These are phyloP conservation scores for Calonectria multiphialidica DNA, from an alignment of 2,329 filamentous ascomycete species.

Conservation along the genomic window DNA sequence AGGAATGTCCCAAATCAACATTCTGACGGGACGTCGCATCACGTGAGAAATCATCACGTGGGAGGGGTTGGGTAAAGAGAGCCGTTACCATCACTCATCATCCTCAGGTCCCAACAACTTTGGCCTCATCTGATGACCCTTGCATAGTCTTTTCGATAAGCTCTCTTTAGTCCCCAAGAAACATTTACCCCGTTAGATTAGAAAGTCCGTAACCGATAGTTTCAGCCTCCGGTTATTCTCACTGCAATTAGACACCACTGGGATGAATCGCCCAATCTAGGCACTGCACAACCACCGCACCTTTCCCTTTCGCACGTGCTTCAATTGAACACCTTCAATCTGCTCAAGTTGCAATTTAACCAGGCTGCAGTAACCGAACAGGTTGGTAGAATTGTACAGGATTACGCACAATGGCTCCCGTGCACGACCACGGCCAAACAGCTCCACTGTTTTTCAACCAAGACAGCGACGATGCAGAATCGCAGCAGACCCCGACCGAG, in stretches of 20 bases:
- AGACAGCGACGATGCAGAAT: not conserved
- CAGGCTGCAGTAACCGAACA: too few species aligned
- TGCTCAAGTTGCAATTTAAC: too few species aligned
- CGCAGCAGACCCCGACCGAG: not conserved
- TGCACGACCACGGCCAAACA: not conserved
- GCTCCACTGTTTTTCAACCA: not conserved
- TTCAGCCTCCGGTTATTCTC: too few species aligned
- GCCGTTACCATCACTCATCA: not conserved
- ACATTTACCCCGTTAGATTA: too few species aligned
- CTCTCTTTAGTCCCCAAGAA: too few species aligned
- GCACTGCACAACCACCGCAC: not conserved
- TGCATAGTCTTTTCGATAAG: too few species aligned
- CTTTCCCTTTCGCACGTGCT: not conserved
- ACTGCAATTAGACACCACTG: too few species aligned
- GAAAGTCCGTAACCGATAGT: too few species aligned
- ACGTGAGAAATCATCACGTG: not conserved
- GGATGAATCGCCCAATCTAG: not conserved
- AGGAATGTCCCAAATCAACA: not conserved
- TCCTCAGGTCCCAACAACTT: too few species aligned
- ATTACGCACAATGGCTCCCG: not conserved
- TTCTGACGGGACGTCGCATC: not conserved
- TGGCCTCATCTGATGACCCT: too few species aligned
- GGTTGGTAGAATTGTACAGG: too few species aligned
- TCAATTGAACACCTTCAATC: too few species aligned
- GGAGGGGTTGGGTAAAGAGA: not conserved